These are phyloP conservation scores for Yarrowia galli DNA, from an alignment of 1,139 yeast genomes.

Conservation along the genomic window DNA sequence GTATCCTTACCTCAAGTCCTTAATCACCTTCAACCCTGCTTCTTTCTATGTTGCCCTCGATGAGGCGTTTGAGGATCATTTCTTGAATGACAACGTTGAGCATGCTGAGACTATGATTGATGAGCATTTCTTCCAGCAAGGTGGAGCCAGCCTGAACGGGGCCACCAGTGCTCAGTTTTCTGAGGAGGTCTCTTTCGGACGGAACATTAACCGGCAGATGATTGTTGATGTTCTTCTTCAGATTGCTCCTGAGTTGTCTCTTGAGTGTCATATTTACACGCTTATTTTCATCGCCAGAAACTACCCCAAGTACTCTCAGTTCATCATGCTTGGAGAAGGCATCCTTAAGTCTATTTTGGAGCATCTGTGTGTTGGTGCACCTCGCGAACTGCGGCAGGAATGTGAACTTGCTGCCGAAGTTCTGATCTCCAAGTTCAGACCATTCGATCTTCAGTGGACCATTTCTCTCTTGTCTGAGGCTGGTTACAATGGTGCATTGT, in stretches of 20 bases:
- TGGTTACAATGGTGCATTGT: slow-evolving; percentile 64
- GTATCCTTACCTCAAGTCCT: slow-evolving; percentile 64
- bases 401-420: slow-evolving; percentile 78
- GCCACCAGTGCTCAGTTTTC: slow-evolving; percentile 40
- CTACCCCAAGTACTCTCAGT: slow-evolving; percentile 81
- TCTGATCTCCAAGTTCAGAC: slow-evolving; percentile 67
- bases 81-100: slow-evolving; percentile 57
- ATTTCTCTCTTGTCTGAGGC: slow-evolving; percentile 62
- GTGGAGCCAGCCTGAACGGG: slow-evolving; percentile 38
- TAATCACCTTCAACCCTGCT: slow-evolving; percentile 61
- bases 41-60: slow-evolving; percentile 70
- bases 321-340: slow-evolving; percentile 70
- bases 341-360: slow-evolving; percentile 59
- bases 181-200: slow-evolving; percentile 48
- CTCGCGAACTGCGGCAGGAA: slow-evolving; percentile 56
- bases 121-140: slow-evolving; percentile 36
- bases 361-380: slow-evolving; percentile 58
- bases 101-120: slow-evolving; percentile 34
- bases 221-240: slow-evolving; percentile 72
- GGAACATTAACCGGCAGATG: slow-evolving; percentile 63
- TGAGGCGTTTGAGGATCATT: slow-evolving; percentile 79
- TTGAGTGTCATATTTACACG: slow-evolving; percentile 51
- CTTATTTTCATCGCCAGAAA: slow-evolving; percentile 77
- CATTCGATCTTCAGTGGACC: slow-evolving; percentile 58
- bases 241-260: slow-evolving; percentile 48